Evolutionary conservation across 345 rosid genomes (phyloP), one percentile per base, ranked within the genome.

Genomic region (Hypericum perforatum): DNA sequence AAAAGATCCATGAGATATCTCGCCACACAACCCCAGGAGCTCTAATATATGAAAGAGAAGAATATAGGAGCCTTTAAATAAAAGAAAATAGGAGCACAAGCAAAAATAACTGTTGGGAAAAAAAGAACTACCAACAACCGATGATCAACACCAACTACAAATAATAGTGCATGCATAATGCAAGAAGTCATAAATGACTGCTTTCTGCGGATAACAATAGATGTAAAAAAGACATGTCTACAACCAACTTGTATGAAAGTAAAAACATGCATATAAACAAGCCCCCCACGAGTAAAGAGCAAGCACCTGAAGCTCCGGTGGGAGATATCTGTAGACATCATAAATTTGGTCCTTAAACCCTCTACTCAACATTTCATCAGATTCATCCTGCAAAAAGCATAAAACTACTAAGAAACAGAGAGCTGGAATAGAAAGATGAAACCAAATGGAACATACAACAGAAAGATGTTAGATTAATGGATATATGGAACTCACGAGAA

Each of bases 281-380:
- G 38, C n/a, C 29, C 8, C 11, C 49, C 15, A 7, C 2, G 9
- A 6, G 50, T 12, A 59, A 16, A 40, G 49, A 59, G 44, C 55
- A 0, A n/a, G 45, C n/a, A 92, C 95, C 95, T 92, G 95, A 70
- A 92, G 94, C 62, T 92, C 98, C 0, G 97, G 97, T 15, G 98
- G 97, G 64, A 92, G 95, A 76, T 88, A 86, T 70, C 91, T 73
- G 72, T 88, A 85, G 41, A 92, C 97, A 63, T 85, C 95, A 57
- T 92, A 92, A 59, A 92, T 92, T 63, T 92, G 98, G 71, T 92
- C 97, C 76, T 92, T 92, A 64, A 92, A 89, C 45, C 98, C 98
- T 84, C 97, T 84, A 79, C 98, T 89, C 67, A 92, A 72, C 95
- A 92, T 92, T 74, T 92, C 98, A 79, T 92, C 97, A 39, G 94